Percentiles rank a stretch among this genome's conserved stretches.
These are phyloP conservation scores for Aspergillus sclerotioniger DNA, from an alignment of 495 filamentous ascomycete species.

Conservation along the genomic window DNA sequence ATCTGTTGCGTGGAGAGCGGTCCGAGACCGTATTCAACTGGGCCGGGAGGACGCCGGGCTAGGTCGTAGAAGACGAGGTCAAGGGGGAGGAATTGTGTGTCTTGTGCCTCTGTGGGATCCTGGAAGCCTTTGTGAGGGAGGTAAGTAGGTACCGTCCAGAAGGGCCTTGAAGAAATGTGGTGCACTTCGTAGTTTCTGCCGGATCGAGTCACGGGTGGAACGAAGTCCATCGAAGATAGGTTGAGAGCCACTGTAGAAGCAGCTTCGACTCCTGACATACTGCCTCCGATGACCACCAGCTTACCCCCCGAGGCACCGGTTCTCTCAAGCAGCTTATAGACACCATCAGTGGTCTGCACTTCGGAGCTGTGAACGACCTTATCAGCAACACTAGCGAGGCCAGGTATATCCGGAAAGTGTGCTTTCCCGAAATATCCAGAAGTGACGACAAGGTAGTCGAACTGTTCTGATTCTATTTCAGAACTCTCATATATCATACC, in stretches of 20 bases:
- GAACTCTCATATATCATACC: background rate
- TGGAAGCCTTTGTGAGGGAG: conserved; percentile 38
- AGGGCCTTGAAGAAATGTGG: conserved; percentile 66
- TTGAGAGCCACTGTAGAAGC: conserved; percentile 69
- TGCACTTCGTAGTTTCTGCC: conserved; percentile 50
- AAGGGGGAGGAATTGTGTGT: conserved; percentile 65
- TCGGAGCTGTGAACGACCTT: conserved; percentile 62
- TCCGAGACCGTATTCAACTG: conserved; percentile 58
- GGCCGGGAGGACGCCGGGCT: conserved; percentile 52
- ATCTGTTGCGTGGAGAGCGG: conserved; percentile 56
- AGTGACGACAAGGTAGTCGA: conserved; percentile 73
- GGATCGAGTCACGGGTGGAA: conserved; percentile 31
- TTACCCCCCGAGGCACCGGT: conserved; percentile 42
- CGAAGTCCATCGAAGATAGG: conserved; percentile 53
- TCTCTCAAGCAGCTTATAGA: conserved; percentile 16
- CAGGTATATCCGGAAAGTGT: conserved; percentile 48
- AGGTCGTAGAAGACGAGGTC: conserved; percentile 76
- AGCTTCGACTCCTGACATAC: conserved; percentile 79
- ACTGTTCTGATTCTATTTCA: conserved; percentile 35
- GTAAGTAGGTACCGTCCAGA: conserved; percentile 71
- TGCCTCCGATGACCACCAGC: conserved; percentile 76
- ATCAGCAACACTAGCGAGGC: conserved; percentile 27
- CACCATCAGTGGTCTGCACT: conserved; percentile 28
- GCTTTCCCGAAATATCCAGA: conserved; percentile 74
- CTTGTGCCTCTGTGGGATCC: conserved; percentile 17